A percentile compares a stretch with the other conserved stretches of the same genome.
Evolutionary conservation across 2,329 filamentous ascomycete genomes (phyloP).

Genomic region (Trichoderma pleuroti): DNA sequence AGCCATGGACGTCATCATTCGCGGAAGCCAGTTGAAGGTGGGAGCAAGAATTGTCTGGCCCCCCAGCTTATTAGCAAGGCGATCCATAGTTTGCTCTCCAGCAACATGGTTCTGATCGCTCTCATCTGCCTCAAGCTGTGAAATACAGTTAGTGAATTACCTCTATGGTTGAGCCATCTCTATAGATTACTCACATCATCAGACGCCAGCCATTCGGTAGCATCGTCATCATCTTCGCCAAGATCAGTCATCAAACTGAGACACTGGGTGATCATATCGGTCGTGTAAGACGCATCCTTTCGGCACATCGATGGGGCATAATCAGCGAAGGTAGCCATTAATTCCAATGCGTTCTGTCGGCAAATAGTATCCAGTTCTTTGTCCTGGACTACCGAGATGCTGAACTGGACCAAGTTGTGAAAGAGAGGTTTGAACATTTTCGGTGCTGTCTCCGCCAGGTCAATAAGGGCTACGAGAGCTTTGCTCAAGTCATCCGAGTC

Average conservation of each 20-base stretch:
- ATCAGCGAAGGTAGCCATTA: slow-evolving; percentile 98
- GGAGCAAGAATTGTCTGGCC: slow-evolving; percentile 88
- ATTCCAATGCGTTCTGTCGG: slow-evolving; percentile 89
- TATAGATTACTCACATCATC: slow-evolving; percentile 67
- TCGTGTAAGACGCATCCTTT: slow-evolving; percentile 87
- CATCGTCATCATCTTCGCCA: slow-evolving; percentile 90
- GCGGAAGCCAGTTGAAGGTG: slow-evolving; percentile 93
- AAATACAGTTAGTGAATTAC: slow-evolving; percentile 27
- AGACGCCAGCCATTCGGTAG: slow-evolving; percentile 84
- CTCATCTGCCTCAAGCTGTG: slow-evolving; percentile 84
- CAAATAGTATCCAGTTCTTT: slow-evolving; percentile 89
- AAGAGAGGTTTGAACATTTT: slow-evolving; percentile 99
- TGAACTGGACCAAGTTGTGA: slow-evolving; percentile 87
- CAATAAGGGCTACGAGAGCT: slow-evolving; percentile 85
- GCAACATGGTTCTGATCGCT: slow-evolving; percentile 97
- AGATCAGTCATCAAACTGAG: slow-evolving; percentile 97
- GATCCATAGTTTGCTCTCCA: slow-evolving; percentile 97
- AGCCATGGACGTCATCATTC: slow-evolving; percentile 93
- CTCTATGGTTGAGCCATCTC: not conserved
- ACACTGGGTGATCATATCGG: slow-evolving; percentile 97
- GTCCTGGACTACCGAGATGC: slow-evolving; percentile 88
- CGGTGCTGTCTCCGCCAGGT: slow-evolving; percentile 87
- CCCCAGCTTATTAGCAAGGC: slow-evolving; percentile 93
- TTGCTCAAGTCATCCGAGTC: slow-evolving; percentile 90
- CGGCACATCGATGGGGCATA: slow-evolving; percentile 91